Base-by-base conservation (phyloP, 2,329 filamentous ascomycete species). In the Diaporthe capsici region DNA sequence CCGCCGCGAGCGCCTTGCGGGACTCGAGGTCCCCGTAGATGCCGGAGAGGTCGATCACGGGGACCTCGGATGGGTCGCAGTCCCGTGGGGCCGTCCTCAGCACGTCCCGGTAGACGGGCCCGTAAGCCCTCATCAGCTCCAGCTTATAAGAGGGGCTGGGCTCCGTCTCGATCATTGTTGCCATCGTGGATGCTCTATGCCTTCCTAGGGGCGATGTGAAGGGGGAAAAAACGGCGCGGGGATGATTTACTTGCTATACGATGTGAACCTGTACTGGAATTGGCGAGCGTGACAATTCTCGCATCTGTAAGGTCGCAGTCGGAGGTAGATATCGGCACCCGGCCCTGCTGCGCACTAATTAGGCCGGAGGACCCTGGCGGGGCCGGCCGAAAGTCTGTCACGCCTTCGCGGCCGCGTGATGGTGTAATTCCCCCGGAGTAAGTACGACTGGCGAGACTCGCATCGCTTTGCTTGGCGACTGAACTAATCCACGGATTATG, bases 121-220 rank as follows among this genome's bases (percentile, higher is more conserved):
- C 86, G 49, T 85, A 84, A 0, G 85, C 84, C 2, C 85, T 86
- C 47, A 85, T 82, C 3, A 88, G 83, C 75, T 88, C 85, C 22
- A 88, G 80, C 74, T 87, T 85, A 8, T 84, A 84, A 39, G 81
- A 82, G 58, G 79, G 74, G 7, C 80, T 77, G 13, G 72, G 28
- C 12, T 68, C 76, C 25, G 78, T 77, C 22, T 77, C 75, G 13
- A 79, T 76, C 72, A 76, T 75, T 7, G 68, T 72, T 15, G 74
- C 70, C 77, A 78, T 78, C 3, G 20, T 57, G 12, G 37, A 47
- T 34, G 22, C 20, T n/a, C 3, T 22, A 2, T 37, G 25, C 37
- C 42, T 17, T 15, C 10, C 4, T 12, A 7, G 25, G 28, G 20
- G 4, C 47, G 34, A 42, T 8, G n/a, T 42, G 34, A 28, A 17